A percentile compares a stretch with the other conserved stretches of the same genome.
phyloP scores from a whole-genome alignment of 2,329 filamentous ascomycete species.

The Fusarium avenaceum region DNA sequence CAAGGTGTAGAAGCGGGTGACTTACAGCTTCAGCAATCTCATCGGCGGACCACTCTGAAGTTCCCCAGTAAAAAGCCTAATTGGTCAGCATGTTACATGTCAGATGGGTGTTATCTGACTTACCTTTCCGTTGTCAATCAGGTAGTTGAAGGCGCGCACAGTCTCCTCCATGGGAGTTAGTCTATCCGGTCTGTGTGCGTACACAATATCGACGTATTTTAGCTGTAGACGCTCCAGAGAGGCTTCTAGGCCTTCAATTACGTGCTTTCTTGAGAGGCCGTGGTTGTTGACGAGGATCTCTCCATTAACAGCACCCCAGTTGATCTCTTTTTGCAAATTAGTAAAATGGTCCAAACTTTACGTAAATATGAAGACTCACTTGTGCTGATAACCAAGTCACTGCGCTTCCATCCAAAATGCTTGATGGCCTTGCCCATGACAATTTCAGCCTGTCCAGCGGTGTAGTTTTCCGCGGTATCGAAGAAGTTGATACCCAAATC shows the following conservation, averaged over 20 bases:
- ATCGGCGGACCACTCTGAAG: slow-evolving; percentile 75
- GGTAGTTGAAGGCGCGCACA: slow-evolving; percentile 77
- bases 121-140: slow-evolving; percentile 74
- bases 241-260: slow-evolving; percentile 68
- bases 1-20: rapidly evolving
- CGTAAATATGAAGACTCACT: slow-evolving; percentile 53
- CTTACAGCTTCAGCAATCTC: slow-evolving; percentile 72
- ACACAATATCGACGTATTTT: slow-evolving; percentile 76
- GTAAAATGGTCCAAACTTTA: background rate
- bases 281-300: slow-evolving; percentile 74
- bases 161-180: slow-evolving; percentile 79
- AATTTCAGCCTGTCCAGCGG: slow-evolving; percentile 72
- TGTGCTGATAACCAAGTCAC: slow-evolving; percentile 71
- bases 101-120: rapidly evolving
- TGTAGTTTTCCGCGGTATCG: slow-evolving; percentile 71
- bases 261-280: slow-evolving; percentile 76
- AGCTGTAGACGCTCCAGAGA: slow-evolving; percentile 70
- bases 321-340: slow-evolving; percentile 61
- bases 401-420: slow-evolving; percentile 71
- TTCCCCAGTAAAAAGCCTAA: slow-evolving; percentile 72
- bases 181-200: slow-evolving; percentile 77
- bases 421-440: slow-evolving; percentile 74
- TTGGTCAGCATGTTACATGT: background rate
- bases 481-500: slow-evolving; percentile 74
- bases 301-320: slow-evolving; percentile 74